These are phyloP conservation scores for Chalara sp. DNA, from an alignment of 2,329 filamentous ascomycete genomes.

Conservation along the genomic window DNA sequence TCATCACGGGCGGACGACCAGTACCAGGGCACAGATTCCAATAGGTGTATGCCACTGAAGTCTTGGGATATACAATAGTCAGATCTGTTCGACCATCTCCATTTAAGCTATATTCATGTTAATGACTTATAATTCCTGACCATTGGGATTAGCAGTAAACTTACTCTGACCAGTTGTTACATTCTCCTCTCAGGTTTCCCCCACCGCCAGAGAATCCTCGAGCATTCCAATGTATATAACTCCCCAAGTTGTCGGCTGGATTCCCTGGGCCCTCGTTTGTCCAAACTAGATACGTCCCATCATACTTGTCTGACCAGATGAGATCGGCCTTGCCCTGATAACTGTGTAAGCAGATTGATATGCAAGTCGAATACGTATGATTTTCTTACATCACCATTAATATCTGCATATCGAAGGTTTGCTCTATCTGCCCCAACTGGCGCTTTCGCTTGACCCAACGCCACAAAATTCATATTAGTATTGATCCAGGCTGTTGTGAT, in stretches of 20 bases:
- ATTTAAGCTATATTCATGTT: neutral
- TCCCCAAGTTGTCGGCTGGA: neutral
- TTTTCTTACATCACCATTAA: conserved; percentile 28
- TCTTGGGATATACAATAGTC: neutral
- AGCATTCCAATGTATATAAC: neutral
- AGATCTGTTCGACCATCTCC: neutral
- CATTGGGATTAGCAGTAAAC: neutral
- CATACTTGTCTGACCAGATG: conserved; percentile 30
- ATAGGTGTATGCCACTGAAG: neutral
- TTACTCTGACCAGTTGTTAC: neutral
- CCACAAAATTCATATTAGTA: conserved; percentile 8
- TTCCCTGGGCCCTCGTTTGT: neutral
- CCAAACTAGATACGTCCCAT: conserved; percentile 24
- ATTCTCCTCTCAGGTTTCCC: neutral
- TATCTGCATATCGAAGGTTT: conserved; percentile 32
- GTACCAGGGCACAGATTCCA: neutral
- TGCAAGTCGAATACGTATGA: neutral
- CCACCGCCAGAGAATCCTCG: neutral
- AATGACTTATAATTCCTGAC: neutral
- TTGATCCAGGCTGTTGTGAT: conserved; percentile 20
- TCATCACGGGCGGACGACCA: neutral
- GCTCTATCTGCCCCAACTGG: conserved; percentile 27
- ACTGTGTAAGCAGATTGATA: neutral
- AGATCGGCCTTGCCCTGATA: conserved; percentile 25
- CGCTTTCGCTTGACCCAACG: conserved; percentile 26